Percentiles rank a stretch among this genome's conserved stretches.
Conservation (phyloP, 768 basidiomycete species). For the Panaeolus papilionaceus region DNA sequence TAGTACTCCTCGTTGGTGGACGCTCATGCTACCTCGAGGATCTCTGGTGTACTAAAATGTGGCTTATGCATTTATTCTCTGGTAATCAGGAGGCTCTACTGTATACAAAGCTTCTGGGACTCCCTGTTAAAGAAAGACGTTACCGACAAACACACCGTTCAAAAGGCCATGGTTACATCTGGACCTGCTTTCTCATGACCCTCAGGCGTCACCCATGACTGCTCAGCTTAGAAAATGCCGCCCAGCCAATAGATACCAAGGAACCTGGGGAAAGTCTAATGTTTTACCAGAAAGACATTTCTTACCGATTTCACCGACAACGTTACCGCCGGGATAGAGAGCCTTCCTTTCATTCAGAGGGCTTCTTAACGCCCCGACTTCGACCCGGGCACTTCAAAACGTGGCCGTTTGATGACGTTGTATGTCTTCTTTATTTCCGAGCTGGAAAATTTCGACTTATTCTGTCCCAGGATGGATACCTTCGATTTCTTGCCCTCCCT, state of each 20-base stretch:
- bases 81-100: background rate
- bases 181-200: background rate
- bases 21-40: background rate
- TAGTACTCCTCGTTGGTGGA: background rate
- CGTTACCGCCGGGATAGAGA: background rate
- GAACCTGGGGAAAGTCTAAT: background rate
- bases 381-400: conserved; percentile 2
- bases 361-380: conserved; percentile 1
- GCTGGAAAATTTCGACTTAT: background rate
- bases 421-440: background rate
- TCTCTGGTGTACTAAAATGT: background rate
- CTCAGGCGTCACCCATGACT: background rate
- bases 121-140: no score
- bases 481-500: background rate
- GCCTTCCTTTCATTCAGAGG: background rate
- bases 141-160: no score
- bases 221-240: background rate
- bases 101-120: no score
- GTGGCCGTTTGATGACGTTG: background rate
- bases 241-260: background rate
- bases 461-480: background rate
- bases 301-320: background rate
- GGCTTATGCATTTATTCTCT: background rate
- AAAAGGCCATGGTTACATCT: background rate
- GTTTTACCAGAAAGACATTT: background rate